Evolutionary conservation across 768 basidiomycete genomes (phyloP).

Genomic region (Pulveroboletus ravenelii): DNA sequence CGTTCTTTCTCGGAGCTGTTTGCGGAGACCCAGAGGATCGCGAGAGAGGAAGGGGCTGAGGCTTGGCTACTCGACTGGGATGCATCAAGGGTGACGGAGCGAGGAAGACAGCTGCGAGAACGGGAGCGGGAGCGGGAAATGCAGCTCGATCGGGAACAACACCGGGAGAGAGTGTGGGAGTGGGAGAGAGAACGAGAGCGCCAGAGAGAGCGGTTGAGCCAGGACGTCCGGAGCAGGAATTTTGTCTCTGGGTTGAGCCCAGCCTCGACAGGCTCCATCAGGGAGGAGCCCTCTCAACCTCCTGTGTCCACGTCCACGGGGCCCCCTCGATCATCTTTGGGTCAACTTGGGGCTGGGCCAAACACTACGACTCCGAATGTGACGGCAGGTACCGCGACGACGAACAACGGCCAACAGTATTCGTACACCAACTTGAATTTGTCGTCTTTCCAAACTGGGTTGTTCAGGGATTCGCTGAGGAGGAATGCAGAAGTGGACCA

Average conservation of each 20-base stretch:
- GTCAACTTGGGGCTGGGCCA: constrained; percentile 5
- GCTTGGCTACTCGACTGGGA: constrained; percentile 20
- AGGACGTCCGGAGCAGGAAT: constrained; percentile 14
- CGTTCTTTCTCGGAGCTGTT: constrained; percentile 24
- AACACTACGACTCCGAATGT: background rate
- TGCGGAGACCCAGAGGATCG: constrained; percentile 10
- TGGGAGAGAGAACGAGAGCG: constrained; percentile 22
- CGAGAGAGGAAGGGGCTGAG: constrained; percentile 10
- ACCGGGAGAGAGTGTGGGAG: constrained; percentile 16
- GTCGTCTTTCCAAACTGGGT: constrained; percentile 28
- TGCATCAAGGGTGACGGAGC: constrained; percentile 6
- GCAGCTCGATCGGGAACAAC: constrained; percentile 11
- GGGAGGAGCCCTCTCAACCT: constrained; percentile 21
- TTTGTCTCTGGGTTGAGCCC: constrained; percentile 12
- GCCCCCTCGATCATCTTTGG: constrained; percentile 3
- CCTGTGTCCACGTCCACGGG: background rate
- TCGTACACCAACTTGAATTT: constrained; percentile 30
- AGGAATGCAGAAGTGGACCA: constrained; percentile 25
- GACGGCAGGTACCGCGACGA: background rate
- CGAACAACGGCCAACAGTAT: constrained; percentile 17
- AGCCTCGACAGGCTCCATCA: constrained; percentile 12
- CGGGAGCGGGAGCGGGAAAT: constrained; percentile 4
- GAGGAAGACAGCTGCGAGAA: constrained; percentile 4
- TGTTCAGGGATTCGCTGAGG: constrained; percentile 31
- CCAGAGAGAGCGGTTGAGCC: constrained; percentile 12